A percentile compares a stretch with the other conserved stretches of the same genome.
Conservation (phyloP, 352 stramenopile species). For the Phytophthora sp. region DNA sequence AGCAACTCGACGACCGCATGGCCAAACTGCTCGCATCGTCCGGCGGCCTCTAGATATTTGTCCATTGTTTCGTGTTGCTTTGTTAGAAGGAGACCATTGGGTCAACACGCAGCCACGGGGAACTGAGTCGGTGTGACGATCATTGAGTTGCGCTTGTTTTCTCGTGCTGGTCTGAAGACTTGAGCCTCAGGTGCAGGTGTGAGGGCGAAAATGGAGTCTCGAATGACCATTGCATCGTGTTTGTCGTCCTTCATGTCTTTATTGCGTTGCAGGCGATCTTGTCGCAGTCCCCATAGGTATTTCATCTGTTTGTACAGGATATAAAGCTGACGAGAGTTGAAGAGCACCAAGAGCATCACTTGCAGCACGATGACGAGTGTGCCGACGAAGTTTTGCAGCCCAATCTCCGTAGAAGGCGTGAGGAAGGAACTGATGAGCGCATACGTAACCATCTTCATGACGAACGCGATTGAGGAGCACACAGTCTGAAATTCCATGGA, state of each 20-base stretch:
- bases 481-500: constrained; percentile 78
- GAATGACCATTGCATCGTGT: constrained; percentile 38
- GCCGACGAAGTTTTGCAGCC: constrained; percentile 60
- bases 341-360: constrained; percentile 66
- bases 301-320: constrained; percentile 81
- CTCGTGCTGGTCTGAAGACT: constrained; percentile 32
- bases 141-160: constrained; percentile 48
- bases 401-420: constrained; percentile 52
- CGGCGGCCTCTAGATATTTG: constrained; percentile 24
- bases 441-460: constrained; percentile 89
- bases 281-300: constrained; percentile 61
- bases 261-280: constrained; percentile 40
- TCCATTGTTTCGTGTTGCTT: constrained; percentile 19
- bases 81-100: constrained; percentile 13
- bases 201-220: constrained; percentile 42
- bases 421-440: constrained; percentile 81
- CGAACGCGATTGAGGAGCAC: constrained; percentile 68
- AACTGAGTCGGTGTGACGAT: constrained; percentile 24
- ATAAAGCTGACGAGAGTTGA: constrained; percentile 80
- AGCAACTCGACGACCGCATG: constrained; percentile 80
- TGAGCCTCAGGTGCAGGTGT: constrained; percentile 45
- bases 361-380: constrained; percentile 75
- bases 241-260: constrained; percentile 34
- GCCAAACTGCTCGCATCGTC: constrained; percentile 44
- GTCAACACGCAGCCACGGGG: constrained; percentile 29